Conservation (phyloP, 495 filamentous ascomycete species). For the Sordaria brevicollis region DNA sequence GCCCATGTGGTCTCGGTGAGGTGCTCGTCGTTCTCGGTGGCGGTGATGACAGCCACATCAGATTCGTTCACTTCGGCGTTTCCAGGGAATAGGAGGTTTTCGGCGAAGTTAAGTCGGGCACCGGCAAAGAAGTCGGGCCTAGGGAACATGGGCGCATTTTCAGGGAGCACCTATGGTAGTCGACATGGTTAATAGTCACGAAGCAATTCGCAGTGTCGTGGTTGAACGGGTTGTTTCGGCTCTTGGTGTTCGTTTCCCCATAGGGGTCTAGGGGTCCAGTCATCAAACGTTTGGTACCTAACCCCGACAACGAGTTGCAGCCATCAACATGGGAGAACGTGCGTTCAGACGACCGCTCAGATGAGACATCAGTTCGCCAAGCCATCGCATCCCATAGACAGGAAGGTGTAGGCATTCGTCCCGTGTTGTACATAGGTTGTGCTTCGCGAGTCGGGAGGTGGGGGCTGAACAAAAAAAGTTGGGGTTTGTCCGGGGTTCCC, state of each 20-base stretch:
- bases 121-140: slow-evolving; percentile 74
- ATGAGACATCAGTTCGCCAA: not conserved
- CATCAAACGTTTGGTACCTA: not conserved
- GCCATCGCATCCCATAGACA: not conserved
- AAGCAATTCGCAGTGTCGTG: not conserved
- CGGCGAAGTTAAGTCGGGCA: slow-evolving; percentile 76
- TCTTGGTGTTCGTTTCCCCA: not conserved
- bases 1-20: slow-evolving; percentile 65
- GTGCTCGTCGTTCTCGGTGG: slow-evolving; percentile 54
- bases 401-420: not conserved
- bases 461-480: not conserved
- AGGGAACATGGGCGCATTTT: slow-evolving; percentile 64
- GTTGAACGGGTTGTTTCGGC: not conserved
- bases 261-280: not conserved
- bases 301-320: not conserved
- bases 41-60: slow-evolving; percentile 61
- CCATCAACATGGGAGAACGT: not conserved
- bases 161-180: slow-evolving; percentile 52
- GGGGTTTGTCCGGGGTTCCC: not conserved
- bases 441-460: slow-evolving; percentile 1
- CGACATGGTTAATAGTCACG: not conserved
- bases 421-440: not conserved
- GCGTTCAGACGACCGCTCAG: not conserved
- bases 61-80: slow-evolving; percentile 36
- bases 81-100: slow-evolving; percentile 77